Conservation (phyloP, 148 eudicot genomes). For the Rhododendron ovatum region DNA sequence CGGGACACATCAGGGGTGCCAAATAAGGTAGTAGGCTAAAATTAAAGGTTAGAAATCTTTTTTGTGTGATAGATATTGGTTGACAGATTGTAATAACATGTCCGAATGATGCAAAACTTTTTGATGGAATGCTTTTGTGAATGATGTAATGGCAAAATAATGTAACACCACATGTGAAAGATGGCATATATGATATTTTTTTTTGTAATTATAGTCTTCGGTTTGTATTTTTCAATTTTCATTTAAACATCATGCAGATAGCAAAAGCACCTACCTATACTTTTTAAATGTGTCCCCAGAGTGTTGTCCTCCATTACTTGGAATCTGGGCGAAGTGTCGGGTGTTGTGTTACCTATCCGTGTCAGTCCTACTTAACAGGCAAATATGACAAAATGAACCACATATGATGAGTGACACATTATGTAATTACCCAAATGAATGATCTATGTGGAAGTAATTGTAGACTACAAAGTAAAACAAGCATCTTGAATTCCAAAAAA, state of each 20-base stretch:
- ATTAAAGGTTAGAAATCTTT: neutral
- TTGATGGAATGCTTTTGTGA: neutral
- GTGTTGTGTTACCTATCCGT: neutral
- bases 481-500: neutral
- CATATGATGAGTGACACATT: neutral
- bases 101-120: neutral
- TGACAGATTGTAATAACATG: neutral
- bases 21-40: neutral
- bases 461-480: neutral
- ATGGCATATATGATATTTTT: neutral
- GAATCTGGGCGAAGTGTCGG: neutral
- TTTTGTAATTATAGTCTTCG: neutral
- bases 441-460: neutral
- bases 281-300: neutral
- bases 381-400: neutral
- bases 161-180: neutral
- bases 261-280: neutral
- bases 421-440: neutral
- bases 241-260: neutral
- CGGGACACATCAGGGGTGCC: neutral
- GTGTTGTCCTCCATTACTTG: neutral
- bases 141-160: neutral
- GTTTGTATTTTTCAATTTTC: neutral
- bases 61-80: neutral
- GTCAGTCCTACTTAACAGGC: neutral